Conservation (phyloP, 1,284 basidiomycete species). For the Puccinia triticina region DNA sequence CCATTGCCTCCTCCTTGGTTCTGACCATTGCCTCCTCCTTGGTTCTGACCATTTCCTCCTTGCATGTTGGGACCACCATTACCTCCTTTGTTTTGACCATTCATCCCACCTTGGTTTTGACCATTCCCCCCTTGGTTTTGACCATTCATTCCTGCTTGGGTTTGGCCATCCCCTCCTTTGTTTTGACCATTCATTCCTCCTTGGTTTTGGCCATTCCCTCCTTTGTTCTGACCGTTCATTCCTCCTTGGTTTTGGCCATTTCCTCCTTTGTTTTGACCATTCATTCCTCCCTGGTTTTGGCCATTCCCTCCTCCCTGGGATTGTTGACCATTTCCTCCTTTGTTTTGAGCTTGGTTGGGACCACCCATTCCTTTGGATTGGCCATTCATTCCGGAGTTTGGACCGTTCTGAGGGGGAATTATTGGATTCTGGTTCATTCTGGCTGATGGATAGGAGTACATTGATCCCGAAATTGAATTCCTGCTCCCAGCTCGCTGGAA, state of each 20-base stretch:
- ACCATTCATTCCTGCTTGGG: not conserved
- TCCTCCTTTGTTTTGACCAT: not conserved
- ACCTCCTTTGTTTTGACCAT: not conserved
- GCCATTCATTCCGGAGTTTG: not conserved
- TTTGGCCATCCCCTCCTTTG: not conserved
- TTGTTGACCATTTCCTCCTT: not conserved
- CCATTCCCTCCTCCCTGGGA: not conserved
- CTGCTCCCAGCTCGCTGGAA: constrained; percentile 27
- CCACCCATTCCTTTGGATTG: not conserved
- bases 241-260: not conserved
- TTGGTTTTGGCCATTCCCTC: not conserved
- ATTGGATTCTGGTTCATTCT: not conserved
- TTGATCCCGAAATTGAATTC: not conserved
- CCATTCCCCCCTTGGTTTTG: not conserved
- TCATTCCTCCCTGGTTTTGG: not conserved
- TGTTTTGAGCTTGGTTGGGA: not conserved
- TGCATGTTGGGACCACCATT: not conserved
- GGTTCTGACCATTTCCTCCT: not conserved
- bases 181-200: not conserved
- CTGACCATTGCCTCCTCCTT: not conserved
- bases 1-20: not conserved
- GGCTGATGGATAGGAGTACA: not conserved
- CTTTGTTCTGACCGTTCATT: not conserved
- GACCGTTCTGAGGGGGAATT: not conserved
- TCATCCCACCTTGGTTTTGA: not conserved